A percentile compares a stretch with the other conserved stretches of the same genome.
Evolutionary conservation across 73 alveolate species (phyloP).

Genomic region (Urostyla sp.): DNA sequence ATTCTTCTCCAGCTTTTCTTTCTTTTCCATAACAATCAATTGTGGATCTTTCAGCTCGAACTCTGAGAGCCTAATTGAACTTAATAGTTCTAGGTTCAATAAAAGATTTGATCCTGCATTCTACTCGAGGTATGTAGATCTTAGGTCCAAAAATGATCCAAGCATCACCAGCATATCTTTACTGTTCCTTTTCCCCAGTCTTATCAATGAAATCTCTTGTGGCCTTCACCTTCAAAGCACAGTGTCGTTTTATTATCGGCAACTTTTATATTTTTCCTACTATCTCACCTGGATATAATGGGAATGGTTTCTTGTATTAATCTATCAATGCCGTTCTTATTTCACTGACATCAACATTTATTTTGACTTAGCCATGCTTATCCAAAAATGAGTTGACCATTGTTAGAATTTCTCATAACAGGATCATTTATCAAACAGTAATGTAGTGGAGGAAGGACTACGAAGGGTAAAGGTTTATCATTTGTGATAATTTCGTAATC

Average conservation of each 20-base stretch:
- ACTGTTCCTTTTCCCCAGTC: slow-evolving; percentile 64
- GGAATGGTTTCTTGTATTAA: slow-evolving; percentile 86
- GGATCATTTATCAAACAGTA: slow-evolving; percentile 82
- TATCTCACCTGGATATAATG: slow-evolving; percentile 84
- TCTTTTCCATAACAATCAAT: slow-evolving; percentile 48
- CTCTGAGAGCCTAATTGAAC: slow-evolving; percentile 69
- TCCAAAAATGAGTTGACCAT: slow-evolving; percentile 53
- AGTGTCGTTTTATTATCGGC: slow-evolving; percentile 72
- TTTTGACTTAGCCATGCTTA: slow-evolving; percentile 79
- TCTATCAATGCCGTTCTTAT: slow-evolving; percentile 70
- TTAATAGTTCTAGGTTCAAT: slow-evolving; percentile 54
- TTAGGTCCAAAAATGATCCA: slow-evolving; percentile 83
- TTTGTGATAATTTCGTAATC: slow-evolving; percentile 72
- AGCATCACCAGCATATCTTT: slow-evolving; percentile 82
- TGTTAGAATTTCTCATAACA: slow-evolving; percentile 72
- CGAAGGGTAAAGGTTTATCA: slow-evolving; percentile 75
- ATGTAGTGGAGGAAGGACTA: slow-evolving; percentile 68
- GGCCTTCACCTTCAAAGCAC: slow-evolving; percentile 78
- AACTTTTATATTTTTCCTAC: slow-evolving; percentile 60
- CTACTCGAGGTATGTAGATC: slow-evolving; percentile 86
- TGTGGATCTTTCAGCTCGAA: slow-evolving; percentile 64
- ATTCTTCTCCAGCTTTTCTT: slow-evolving; percentile 85
- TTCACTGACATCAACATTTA: slow-evolving; percentile 85
- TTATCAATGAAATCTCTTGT: slow-evolving; percentile 74
- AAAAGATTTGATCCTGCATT: slow-evolving; percentile 59